phyloP scores from a whole-genome alignment of 345 rosid genomes.

The Syzygium jambos region DNA sequence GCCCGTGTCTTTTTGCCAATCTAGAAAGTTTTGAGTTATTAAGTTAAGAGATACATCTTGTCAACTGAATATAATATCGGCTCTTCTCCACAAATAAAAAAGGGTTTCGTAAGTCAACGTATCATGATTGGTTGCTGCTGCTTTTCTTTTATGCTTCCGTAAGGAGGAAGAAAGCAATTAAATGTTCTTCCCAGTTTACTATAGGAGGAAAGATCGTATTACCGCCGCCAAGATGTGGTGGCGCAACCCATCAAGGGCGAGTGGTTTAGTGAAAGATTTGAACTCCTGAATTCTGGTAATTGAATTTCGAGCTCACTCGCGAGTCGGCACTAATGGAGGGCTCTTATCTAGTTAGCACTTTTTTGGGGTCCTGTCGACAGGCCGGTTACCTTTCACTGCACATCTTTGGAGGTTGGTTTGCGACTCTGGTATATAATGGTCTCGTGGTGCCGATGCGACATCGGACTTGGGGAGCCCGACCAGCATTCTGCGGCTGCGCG shows the following conservation, averaged over 20 bases:
- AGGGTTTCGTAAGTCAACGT: neutral
- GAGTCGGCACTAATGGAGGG: neutral
- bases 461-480: neutral
- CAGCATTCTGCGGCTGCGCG: neutral
- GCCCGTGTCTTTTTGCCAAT: neutral
- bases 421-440: neutral
- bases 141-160: neutral
- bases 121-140: neutral
- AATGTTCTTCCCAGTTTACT: neutral
- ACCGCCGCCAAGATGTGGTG: neutral
- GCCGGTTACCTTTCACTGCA: neutral
- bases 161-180: neutral
- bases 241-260: neutral
- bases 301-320: neutral
- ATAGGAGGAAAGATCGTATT: neutral
- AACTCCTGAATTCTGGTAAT: neutral
- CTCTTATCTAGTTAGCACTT: neutral
- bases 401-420: neutral
- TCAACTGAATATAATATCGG: neutral
- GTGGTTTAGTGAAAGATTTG: neutral
- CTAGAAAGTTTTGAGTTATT: neutral
- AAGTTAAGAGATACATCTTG: neutral
- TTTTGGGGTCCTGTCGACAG: neutral
- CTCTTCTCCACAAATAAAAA: neutral
- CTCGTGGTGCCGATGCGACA: neutral